Evolutionary conservation across 2,329 filamentous ascomycete genomes (phyloP), one percentile per base, ranked within the genome.

Genomic region (Fusarium miscanthi): DNA sequence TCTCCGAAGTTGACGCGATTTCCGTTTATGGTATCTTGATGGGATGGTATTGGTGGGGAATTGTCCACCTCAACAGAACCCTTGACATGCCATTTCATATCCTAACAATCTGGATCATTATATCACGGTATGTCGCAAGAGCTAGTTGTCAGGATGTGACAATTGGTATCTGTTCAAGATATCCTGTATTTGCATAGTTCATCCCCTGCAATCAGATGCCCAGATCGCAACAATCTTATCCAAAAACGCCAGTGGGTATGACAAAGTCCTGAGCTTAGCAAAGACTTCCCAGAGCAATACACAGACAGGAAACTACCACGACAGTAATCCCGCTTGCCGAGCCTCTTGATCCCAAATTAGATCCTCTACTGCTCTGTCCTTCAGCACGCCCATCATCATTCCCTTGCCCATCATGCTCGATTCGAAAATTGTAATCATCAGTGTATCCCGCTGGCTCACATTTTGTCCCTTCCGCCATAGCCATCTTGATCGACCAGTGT

Each of bases 371-470:
- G 17, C 41, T 68, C 37, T 46, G 46, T 11, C 57, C 51, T 27
- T 63, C 63, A 30, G 60, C 56, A 31, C 54, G 43, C 8, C 35
- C 43, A 12, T 68, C 33, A 8, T 45, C 58, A 9, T 59, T 25
- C 21, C 38, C 52, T 30, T 60, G 33, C 2, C 76, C 75, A 9
- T 79, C 78, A 35, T 78, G 73, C 72, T 83, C 77, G 35, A 84
- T 79, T 21, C 78, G 72, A 61, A 86, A 81, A 45, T 85, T 48
- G 33, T 59, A 74, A 27, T 73, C 81, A 42, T 82, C 77, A 6
- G 81, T 83, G 51, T 84, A 76, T 4, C 86, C 85, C 3, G 75
- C 73, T 0, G 86, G 86, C 21, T 72, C 72, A 70, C 86, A 88
- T n/a, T 75, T 75, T 5, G 86, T 88, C 9, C 86, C 85, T 9